Conservation (phyloP, 306 rosid species). For the Trifolium subterraneum region DNA sequence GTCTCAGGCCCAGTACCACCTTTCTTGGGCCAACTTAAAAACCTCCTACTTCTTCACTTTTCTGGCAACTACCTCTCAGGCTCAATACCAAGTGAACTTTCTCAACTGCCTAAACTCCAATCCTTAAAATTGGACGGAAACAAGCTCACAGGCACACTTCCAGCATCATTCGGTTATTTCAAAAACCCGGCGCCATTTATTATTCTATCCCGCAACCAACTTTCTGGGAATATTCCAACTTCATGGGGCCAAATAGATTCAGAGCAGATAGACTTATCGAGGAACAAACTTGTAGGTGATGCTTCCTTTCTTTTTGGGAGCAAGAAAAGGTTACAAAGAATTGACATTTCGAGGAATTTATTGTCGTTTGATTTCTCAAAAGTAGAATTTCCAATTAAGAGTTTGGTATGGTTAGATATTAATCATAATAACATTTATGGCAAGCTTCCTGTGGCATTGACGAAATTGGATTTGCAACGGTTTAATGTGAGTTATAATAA, state of each 20-base stretch:
- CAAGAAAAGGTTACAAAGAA: too few relatives aligned
- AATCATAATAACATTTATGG: too few relatives aligned
- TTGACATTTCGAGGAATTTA: too few relatives aligned
- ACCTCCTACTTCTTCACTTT: conserved; percentile 52
- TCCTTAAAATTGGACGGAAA: conserved; percentile 48
- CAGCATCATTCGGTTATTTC: conserved; percentile 58
- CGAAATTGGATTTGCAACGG: too few relatives aligned
- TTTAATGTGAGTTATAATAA: too few relatives aligned
- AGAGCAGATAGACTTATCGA: conserved; percentile 42
- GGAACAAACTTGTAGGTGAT: too few relatives aligned
- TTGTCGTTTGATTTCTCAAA: too few relatives aligned
- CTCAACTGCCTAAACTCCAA: conserved; percentile 41
- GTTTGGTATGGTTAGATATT: too few relatives aligned
- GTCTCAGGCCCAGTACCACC: conserved; percentile 65
- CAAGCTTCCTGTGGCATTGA: too few relatives aligned
- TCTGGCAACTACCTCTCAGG: conserved; percentile 63
- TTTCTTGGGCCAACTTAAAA: conserved; percentile 60
- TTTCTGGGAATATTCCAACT: too few relatives aligned
- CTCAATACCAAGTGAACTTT: conserved; percentile 64
- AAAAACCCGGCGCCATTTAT: not conserved
- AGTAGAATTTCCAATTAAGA: not conserved
- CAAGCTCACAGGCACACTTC: conserved; percentile 62
- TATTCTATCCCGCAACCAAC: too few relatives aligned
- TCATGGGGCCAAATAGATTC: conserved; percentile 16
- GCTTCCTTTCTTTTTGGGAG: too few relatives aligned